Conservation (phyloP, 805 yeast species). For the Teunomyces pallodes region DNA sequence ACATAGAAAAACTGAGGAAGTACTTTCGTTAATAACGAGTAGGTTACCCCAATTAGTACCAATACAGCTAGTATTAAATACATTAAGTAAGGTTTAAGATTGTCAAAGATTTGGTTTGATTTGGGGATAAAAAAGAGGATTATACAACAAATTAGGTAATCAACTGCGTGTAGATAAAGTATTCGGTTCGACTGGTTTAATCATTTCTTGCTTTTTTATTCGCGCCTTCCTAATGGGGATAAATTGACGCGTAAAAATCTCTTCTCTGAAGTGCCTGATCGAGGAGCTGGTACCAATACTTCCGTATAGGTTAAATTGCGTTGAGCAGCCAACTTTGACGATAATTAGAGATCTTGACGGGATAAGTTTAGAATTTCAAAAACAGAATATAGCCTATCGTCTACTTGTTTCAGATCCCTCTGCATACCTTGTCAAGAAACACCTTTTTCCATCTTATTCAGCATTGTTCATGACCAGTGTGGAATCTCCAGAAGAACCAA, state of each 20-base stretch:
- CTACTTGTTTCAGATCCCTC: no score
- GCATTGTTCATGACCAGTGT: background rate
- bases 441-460: no score
- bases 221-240: slow-evolving; percentile 6
- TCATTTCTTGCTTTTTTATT: background rate
- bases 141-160: background rate
- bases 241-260: slow-evolving; percentile 9
- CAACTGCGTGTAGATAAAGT: background rate
- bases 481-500: slow-evolving; percentile 3
- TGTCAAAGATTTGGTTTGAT: no score
- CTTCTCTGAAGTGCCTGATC: slow-evolving; percentile 1
- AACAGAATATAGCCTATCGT: no score
- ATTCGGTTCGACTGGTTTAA: background rate
- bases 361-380: no score
- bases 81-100: background rate
- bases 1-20: slow-evolving; percentile 36
- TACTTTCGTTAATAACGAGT: slow-evolving; percentile 20
- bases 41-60: slow-evolving; percentile 12
- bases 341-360: background rate
- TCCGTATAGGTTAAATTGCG: slow-evolving; percentile 1
- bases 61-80: slow-evolving; percentile 4
- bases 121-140: no score
- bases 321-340: background rate
- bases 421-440: no score
- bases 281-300: background rate